Base-by-base conservation (phyloP, 2,329 filamentous ascomycete species). In the Fusarium coffeatum region DNA sequence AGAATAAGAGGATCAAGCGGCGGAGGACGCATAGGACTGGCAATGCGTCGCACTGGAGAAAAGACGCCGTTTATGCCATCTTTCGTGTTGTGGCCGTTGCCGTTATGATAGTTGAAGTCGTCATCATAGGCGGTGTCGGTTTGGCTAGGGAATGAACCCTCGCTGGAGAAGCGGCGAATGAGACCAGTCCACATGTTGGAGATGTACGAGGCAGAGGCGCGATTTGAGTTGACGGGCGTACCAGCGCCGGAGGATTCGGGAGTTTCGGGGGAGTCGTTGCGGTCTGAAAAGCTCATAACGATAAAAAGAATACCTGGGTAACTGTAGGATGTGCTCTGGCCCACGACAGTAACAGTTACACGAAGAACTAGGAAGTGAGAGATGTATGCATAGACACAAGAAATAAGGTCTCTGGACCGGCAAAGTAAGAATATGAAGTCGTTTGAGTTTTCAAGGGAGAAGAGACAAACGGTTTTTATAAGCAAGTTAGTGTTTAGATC, bases 21-120 rank as follows among this genome's bases (percentile, higher is more conserved):
- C 13, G 95, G 95, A 3, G 94, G 93, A 72, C 94, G 92, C 79
- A 97, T 94, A 3, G 93, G 94, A 15, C 92, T 94, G 9, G 88
- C 86, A 55, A 87, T 89, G 70, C 92, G 88, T 42, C 69, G 72
- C 20, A 74, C 55, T n/a, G 80, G 80, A 22, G 76, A 75, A 79
- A 89, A 92, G 66, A 90, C 86, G 55, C 86, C 85, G 71, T 84
- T 83, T 77, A 89, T 81, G 69, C 85, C 85, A 69, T 86, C 83
- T 32, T 80, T 80, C 56, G 86, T 82, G 77, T 89, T 81, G 71
- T 85, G 84, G 69, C 86, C 82, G 42, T 58, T 59, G 51, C 63
- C 55, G 22, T 71, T 64, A 50, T 58, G 55, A 41, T 59, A 56
- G 32, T 60, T 50, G 41, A 64, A 65, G 42, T 58, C 42, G 7